Evolutionary conservation across 768 basidiomycete species (phyloP).

Genomic region (Termitomyces sp.): DNA sequence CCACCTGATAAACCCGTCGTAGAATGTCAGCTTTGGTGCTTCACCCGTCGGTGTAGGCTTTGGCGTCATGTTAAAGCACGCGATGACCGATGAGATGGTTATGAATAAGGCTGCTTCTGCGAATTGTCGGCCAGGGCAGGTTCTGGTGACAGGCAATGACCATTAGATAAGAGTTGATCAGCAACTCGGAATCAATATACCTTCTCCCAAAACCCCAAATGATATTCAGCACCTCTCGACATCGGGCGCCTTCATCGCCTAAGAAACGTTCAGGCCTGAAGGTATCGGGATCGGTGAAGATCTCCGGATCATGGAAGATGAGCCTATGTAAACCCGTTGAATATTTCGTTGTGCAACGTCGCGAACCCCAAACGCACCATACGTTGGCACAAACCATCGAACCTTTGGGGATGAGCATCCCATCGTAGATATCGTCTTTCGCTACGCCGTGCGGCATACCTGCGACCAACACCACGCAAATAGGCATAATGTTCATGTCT

Average conservation of each 20-base stretch:
- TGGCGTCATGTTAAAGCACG: conserved; percentile 6
- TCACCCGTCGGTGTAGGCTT: not conserved
- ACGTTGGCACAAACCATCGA: conserved; percentile 14
- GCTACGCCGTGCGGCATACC: conserved; percentile 4
- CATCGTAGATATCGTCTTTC: conserved; percentile 9
- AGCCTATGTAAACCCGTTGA: conserved; percentile 8
- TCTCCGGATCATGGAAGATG: conserved; percentile 19
- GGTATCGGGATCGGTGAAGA: conserved; percentile 15
- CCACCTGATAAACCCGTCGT: conserved; percentile 7
- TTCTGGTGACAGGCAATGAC: conserved; percentile 4
- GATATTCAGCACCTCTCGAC: conserved; percentile 11
- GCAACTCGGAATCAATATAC: conserved; percentile 4
- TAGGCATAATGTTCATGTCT: not conserved
- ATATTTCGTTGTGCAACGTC: conserved; percentile 15
- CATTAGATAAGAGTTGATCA: not conserved
- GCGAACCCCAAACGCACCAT: conserved; percentile 5
- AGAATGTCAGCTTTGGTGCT: not conserved
- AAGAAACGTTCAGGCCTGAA: conserved; percentile 22
- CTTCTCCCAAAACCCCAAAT: conserved; percentile 18
- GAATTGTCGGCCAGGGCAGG: conserved; percentile 21
- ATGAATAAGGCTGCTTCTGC: conserved; percentile 20
- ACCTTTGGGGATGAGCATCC: conserved; percentile 17
- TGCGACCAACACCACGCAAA: not conserved
- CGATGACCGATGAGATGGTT: conserved; percentile 15
- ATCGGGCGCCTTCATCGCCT: conserved; percentile 12